Percentiles rank a stretch among this genome's conserved stretches.
phyloP scores from a whole-genome alignment of 73 alveolate genomes.

The Stentor coeruleus region DNA sequence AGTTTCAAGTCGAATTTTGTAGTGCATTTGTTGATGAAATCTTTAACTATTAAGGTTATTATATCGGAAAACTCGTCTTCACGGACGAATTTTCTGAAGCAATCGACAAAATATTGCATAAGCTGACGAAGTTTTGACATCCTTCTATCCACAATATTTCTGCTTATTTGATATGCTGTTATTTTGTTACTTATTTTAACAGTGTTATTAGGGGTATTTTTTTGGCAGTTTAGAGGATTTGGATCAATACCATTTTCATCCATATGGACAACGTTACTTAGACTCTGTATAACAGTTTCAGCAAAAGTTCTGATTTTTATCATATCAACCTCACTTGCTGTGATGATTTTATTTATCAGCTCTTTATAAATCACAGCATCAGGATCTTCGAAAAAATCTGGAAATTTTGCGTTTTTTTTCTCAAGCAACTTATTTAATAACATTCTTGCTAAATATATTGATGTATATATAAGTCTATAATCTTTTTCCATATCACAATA shows the following conservation, averaged over 20 bases:
- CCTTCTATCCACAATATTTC: neutral
- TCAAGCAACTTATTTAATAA: neutral
- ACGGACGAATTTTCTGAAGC: neutral
- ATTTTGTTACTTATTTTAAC: too few species aligned
- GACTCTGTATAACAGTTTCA: neutral
- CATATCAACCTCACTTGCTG: neutral
- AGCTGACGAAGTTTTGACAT: neutral
- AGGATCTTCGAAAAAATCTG: neutral
- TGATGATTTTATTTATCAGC: neutral
- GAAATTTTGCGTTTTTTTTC: neutral
- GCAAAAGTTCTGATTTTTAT: neutral
- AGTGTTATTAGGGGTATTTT: neutral
- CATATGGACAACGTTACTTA: neutral
- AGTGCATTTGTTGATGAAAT: neutral
- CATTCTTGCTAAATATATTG: neutral
- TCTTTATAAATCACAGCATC: neutral
- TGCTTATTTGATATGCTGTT: neutral
- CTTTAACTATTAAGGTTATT: neutral
- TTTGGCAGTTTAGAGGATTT: neutral
- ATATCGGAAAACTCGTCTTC: too few species aligned
- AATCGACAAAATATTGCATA: neutral
- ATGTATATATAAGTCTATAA: neutral
- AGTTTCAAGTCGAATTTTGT: neutral
- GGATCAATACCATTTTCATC: neutral
- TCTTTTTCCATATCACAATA: conserved; percentile 18